These are phyloP conservation scores for Starmera quercuum DNA, from an alignment of 805 yeast species.

Conservation along the genomic window DNA sequence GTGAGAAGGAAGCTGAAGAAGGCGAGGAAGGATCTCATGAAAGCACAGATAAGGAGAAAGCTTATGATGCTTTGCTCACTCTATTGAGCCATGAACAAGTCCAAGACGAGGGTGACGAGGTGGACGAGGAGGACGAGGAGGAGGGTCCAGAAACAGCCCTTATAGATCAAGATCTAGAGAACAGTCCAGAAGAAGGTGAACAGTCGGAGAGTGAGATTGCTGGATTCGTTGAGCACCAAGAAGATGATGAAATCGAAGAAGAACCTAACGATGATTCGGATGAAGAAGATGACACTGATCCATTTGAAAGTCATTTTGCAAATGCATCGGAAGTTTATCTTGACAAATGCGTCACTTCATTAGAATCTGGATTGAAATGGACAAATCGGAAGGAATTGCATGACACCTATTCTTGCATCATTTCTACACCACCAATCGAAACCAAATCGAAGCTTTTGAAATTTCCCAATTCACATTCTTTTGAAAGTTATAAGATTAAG, in stretches of 20 bases:
- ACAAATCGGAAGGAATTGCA: constrained; percentile 15
- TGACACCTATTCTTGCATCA: constrained; percentile 11
- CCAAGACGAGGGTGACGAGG: constrained; percentile 11
- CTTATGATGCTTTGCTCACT: constrained; percentile 62
- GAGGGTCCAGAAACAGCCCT: constrained; percentile 21
- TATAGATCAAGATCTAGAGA: constrained; percentile 26
- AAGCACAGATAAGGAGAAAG: constrained; percentile 29
- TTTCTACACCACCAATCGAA: constrained; percentile 20
- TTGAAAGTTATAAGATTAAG: constrained; percentile 36
- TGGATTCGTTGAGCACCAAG: constrained; percentile 14
- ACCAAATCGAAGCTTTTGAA: constrained; percentile 12
- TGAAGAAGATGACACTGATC: constrained; percentile 46
- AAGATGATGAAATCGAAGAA: constrained; percentile 11
- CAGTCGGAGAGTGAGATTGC: constrained; percentile 17
- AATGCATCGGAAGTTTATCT: constrained; percentile 27
- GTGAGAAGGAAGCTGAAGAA: constrained; percentile 3
- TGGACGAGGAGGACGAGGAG: constrained; percentile 11
- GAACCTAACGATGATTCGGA: constrained; percentile 22
- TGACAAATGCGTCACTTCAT: constrained; percentile 27
- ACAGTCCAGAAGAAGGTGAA: constrained; percentile 21
- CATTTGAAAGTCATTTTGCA: constrained; percentile 74
- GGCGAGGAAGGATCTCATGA: constrained; percentile 13
- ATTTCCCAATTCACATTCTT: constrained; percentile 13
- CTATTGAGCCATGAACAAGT: constrained; percentile 44
- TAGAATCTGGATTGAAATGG: constrained; percentile 20